Base-by-base conservation (phyloP, 306 rosid species). In the Hippophae tibetana region DNA sequence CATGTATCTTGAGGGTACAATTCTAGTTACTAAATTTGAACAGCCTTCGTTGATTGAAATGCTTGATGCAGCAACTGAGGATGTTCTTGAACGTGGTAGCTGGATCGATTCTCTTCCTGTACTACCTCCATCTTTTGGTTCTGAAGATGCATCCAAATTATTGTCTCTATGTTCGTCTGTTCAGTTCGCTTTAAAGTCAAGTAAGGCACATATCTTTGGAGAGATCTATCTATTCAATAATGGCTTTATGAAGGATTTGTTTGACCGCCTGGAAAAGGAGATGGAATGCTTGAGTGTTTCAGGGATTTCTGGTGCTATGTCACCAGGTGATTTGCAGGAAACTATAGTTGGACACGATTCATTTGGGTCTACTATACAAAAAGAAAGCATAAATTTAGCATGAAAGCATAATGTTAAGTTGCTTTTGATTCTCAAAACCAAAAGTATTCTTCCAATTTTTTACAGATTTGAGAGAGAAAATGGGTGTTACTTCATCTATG, bases 1-100 rank as follows among this genome's bases (percentile, higher is more conserved):
- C 86, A 92, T 95, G 75, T 86, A 92, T 82, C 94, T 90, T 49
- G 95, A 92, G 70, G 96, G 99, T 56, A 82, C 79, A 60, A 90
- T 94, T 68, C 76, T 92, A 53, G 84, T 76, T 67, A 80, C 93
- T 59, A 79, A 83, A 46, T 88, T 88, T 76, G 89, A 80, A 60
- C 99, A 88, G 68, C 94, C 89, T 12, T 92, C 99, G 40, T 69
- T 92, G 78, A 74, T 88, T 53, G 99, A 92, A 65, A 92, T 92
- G 94, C 74, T 92, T 76, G 99, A 92, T 86, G 79, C 95, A 79
- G 78, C 97, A 43, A 71, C 74, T 18, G 97, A 92, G 75, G 99
- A 92, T 80, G 81, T 95, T 63, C 63, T 92, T 12, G 99, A 92
- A 61, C 82, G 78, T 58, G 83, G 89, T 65, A 82, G 94, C 80